phyloP scores from a whole-genome alignment of 768 basidiomycete species.

The Termitomyces sp. region DNA sequence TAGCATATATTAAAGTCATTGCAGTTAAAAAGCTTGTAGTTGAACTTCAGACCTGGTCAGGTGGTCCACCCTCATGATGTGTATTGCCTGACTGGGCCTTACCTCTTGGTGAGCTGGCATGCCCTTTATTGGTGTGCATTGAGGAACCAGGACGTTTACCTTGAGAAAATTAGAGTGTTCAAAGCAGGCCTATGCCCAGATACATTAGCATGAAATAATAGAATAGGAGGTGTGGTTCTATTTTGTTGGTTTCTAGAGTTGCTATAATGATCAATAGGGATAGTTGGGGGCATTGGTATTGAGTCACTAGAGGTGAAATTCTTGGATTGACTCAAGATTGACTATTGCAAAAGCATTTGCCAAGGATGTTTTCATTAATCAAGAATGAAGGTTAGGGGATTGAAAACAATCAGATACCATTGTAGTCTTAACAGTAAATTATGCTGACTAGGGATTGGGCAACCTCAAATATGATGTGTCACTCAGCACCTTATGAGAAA shows the following conservation, averaged over 20 bases:
- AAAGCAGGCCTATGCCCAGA: not conserved
- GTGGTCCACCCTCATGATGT: not conserved
- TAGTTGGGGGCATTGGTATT: not conserved
- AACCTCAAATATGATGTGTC: constrained; percentile 26
- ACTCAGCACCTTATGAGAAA: constrained; percentile 82
- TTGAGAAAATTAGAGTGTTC: constrained; percentile 4
- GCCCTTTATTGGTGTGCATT: not conserved
- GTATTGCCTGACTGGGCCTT: constrained; percentile 1
- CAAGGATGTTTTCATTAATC: constrained; percentile 1
- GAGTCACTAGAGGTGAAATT: not conserved
- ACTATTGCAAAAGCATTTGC: not conserved
- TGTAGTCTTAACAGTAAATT: not conserved
- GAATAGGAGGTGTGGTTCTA: not conserved
- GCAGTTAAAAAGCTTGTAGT: not conserved
- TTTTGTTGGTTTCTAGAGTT: not conserved
- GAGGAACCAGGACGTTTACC: not conserved
- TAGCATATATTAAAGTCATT: not conserved
- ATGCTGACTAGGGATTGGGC: not conserved
- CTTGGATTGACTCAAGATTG: not conserved
- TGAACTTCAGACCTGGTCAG: not conserved
- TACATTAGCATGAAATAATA: not conserved
- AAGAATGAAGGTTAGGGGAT: not conserved
- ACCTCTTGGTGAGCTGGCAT: not conserved
- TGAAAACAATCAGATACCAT: not conserved
- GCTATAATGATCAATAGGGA: not conserved